Evolutionary conservation across 495 filamentous ascomycete genomes (phyloP).

Genomic region (Xylaria grammica): DNA sequence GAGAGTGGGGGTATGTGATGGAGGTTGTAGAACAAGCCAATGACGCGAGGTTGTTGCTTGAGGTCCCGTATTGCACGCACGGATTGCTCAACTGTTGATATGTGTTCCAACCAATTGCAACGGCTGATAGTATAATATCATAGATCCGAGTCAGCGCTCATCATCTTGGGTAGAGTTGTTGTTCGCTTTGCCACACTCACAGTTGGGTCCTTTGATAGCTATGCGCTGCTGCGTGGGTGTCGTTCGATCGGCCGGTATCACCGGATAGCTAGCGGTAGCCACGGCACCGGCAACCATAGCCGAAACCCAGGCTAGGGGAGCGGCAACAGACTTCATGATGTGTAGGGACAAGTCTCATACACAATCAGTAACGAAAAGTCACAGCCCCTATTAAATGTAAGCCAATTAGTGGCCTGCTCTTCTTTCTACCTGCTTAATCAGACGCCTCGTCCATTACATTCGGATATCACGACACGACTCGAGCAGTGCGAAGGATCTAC

Average conservation of each 20-base stretch:
- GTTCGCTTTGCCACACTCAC: constrained; percentile 39
- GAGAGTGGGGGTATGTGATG: constrained; percentile 45
- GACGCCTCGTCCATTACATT: not conserved
- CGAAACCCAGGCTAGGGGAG: constrained; percentile 42
- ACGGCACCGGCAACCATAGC: constrained; percentile 45
- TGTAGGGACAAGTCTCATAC: not conserved
- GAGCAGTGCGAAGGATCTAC: not conserved
- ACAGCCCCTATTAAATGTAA: not conserved
- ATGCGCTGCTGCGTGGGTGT: constrained; percentile 64
- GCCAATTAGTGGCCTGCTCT: not conserved
- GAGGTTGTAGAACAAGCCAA: constrained; percentile 43
- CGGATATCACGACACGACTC: not conserved
- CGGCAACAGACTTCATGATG: constrained; percentile 17
- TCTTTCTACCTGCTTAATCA: not conserved
- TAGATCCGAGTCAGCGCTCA: constrained; percentile 3
- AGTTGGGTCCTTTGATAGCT: constrained; percentile 58
- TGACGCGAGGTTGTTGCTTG: constrained; percentile 33
- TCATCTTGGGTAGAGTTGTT: not conserved
- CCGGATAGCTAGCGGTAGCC: constrained; percentile 55
- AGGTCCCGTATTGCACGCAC: constrained; percentile 53
- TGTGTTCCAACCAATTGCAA: constrained; percentile 60
- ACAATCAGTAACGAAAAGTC: not conserved
- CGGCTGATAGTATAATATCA: constrained; percentile 44
- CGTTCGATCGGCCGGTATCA: constrained; percentile 58
- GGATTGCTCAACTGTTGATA: constrained; percentile 44